phyloP scores from a whole-genome alignment of 495 filamentous ascomycete genomes.

The Xylaria longipes region DNA sequence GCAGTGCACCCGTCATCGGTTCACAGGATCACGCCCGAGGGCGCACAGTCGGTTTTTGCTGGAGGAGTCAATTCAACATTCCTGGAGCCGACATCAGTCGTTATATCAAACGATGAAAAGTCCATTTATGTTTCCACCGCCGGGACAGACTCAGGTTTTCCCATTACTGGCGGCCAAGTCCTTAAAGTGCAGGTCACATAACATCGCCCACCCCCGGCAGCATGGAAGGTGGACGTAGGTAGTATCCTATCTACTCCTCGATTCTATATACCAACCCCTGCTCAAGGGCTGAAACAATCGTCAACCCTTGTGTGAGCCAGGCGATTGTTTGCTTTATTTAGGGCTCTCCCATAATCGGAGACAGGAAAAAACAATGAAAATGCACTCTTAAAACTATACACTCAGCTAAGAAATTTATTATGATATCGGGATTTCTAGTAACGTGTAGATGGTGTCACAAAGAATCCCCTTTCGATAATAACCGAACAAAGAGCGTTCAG shows the following conservation, averaged over 20 bases:
- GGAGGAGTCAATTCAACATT: slow-evolving; percentile 29
- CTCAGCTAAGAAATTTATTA: not conserved
- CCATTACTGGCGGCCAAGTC: slow-evolving; percentile 24
- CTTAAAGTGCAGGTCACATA: slow-evolving; percentile 12
- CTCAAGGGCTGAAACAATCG: not conserved
- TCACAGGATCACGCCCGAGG: slow-evolving; percentile 38
- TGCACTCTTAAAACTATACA: not conserved
- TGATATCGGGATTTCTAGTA: not conserved
- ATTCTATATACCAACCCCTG: not conserved
- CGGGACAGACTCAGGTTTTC: slow-evolving; percentile 17
- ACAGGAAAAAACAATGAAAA: not conserved
- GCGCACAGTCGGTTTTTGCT: slow-evolving; percentile 32
- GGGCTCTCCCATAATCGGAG: not conserved
- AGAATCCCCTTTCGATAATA: not conserved
- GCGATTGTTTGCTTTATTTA: not conserved
- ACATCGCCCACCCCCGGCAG: not conserved
- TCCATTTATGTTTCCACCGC: slow-evolving; percentile 35
- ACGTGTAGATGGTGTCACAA: not conserved
- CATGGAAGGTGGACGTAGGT: not conserved
- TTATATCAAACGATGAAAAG: slow-evolving; percentile 28
- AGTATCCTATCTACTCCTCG: not conserved
- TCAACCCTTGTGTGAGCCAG: not conserved
- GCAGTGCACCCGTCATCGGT: slow-evolving; percentile 35
- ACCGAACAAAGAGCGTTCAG: not conserved
- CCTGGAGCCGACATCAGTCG: slow-evolving; percentile 37